These are phyloP conservation scores for Arthrobotrys sinensis DNA, from an alignment of 2,329 filamentous ascomycete species.

Conservation along the genomic window DNA sequence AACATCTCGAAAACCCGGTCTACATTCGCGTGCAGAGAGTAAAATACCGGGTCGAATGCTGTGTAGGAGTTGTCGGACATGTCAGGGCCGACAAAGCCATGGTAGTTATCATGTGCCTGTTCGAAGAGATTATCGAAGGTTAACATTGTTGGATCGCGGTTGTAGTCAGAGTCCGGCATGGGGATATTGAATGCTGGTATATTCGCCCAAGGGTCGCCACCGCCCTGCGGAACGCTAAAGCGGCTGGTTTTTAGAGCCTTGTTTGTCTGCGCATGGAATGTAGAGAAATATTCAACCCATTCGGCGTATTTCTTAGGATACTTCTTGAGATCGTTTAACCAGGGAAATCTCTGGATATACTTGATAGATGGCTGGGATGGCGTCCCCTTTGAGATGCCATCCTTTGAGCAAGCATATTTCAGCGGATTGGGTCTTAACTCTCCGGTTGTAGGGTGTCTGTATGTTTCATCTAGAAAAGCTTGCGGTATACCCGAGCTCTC, in stretches of 20 bases:
- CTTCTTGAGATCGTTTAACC: constrained; percentile 28
- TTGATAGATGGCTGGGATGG: background rate
- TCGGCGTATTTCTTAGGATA: constrained; percentile 5
- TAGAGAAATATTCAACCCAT: background rate
- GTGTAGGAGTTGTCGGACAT: constrained; percentile 47
- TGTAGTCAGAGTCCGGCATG: constrained; percentile 17
- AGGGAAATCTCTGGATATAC: constrained; percentile 14
- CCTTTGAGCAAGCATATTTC: constrained; percentile 35
- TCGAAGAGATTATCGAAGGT: constrained; percentile 47
- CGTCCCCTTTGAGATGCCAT: constrained; percentile 21
- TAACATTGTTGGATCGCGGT: background rate
- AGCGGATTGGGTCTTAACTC: constrained; percentile 35
- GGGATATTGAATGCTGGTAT: constrained; percentile 19
- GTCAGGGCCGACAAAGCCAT: constrained; percentile 43
- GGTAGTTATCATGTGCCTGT: constrained; percentile 47
- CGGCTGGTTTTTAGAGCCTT: background rate
- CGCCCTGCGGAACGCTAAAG: constrained; percentile 8
- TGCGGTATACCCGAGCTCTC: constrained; percentile 31
- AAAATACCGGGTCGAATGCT: constrained; percentile 44
- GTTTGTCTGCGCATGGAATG: background rate
- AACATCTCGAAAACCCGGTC: constrained; percentile 45
- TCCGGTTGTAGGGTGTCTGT: constrained; percentile 39
- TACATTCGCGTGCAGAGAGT: constrained; percentile 36
- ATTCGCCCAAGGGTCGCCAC: constrained; percentile 47
- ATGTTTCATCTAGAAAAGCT: constrained; percentile 38